A percentile compares a stretch with the other conserved stretches of the same genome.
phyloP scores from a whole-genome alignment of 2,329 filamentous ascomycete genomes.

The Tolypocladium ophioglossoides region DNA sequence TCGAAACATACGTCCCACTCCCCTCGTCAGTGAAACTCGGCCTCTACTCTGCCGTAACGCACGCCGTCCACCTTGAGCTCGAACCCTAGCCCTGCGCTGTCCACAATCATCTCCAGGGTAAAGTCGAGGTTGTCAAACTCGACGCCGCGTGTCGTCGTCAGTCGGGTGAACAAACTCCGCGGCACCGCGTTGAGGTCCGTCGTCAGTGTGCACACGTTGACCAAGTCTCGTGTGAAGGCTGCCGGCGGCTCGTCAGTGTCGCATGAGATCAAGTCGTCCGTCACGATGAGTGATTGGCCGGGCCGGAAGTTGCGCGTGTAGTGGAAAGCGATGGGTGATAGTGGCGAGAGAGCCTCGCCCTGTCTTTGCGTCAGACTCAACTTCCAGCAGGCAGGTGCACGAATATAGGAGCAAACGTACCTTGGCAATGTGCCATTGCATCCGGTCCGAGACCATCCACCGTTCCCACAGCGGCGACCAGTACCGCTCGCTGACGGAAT shows the following conservation, averaged over 20 bases:
- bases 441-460: conserved; percentile 74
- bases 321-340: conserved; percentile 67
- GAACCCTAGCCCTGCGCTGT: conserved; percentile 66
- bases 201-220: conserved; percentile 70
- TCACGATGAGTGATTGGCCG: conserved; percentile 65
- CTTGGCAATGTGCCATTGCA: conserved; percentile 81
- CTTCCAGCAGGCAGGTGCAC: neutral
- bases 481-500: conserved; percentile 62
- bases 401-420: conserved; percentile 26
- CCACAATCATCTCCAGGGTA: conserved; percentile 72
- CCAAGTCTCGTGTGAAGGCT: conserved; percentile 49
- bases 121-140: conserved; percentile 79
- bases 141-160: conserved; percentile 69
- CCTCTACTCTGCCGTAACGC: conserved; percentile 65
- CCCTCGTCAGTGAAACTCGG: conserved; percentile 55
- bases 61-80: conserved; percentile 71
- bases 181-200: conserved; percentile 71
- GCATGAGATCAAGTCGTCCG: conserved; percentile 70
- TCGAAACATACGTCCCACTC: neutral
- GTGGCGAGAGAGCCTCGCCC: conserved; percentile 66
- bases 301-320: conserved; percentile 79
- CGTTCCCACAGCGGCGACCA: conserved; percentile 73
- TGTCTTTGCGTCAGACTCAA: conserved; percentile 17
- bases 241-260: conserved; percentile 56
- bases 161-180: conserved; percentile 58